These are phyloP conservation scores for Kockiozyma suomiensis DNA, from an alignment of 805 yeast genomes.

Conservation along the genomic window DNA sequence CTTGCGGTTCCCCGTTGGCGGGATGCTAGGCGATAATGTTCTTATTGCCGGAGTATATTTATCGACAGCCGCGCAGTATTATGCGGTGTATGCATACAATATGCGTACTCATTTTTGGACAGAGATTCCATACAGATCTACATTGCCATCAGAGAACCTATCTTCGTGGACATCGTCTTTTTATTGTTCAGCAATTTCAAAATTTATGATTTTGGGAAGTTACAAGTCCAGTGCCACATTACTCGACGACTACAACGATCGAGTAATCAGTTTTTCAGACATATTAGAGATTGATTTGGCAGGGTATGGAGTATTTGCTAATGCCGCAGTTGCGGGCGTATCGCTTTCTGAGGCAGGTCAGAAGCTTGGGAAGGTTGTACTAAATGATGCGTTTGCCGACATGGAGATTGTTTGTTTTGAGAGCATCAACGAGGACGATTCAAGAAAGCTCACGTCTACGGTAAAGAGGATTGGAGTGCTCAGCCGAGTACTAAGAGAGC, in stretches of 20 bases:
- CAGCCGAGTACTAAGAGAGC: constrained; percentile 12
- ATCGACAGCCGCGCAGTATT: constrained; percentile 3
- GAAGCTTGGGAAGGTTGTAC: constrained; percentile 7
- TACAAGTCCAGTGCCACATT: constrained; percentile 1
- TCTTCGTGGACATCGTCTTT: constrained; percentile 18
- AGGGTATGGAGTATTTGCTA: constrained; percentile 15
- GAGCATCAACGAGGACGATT: not conserved
- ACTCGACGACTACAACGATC: constrained; percentile 19
- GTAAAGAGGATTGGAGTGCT: constrained; percentile 17
- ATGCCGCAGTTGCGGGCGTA: not conserved
- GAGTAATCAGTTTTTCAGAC: constrained; percentile 12
- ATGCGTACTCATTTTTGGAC: constrained; percentile 11
- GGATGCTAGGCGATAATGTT: constrained; percentile 19
- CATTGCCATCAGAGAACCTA: not conserved
- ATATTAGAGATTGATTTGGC: constrained; percentile 19
- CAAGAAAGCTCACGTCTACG: not conserved
- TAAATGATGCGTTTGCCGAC: constrained; percentile 18
- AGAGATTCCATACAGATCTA: constrained; percentile 7
- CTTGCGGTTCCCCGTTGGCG: constrained; percentile 26
- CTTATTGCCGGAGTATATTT: constrained; percentile 20
- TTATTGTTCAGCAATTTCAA: not conserved
- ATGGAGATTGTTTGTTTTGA: constrained; percentile 25
- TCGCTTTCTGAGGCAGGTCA: constrained; percentile 23
- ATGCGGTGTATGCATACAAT: constrained; percentile 20
- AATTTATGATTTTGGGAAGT: constrained; percentile 13